Evolutionary conservation across 176 grass and related monocot species (phyloP), one percentile per base, ranked within the genome.

Genomic region (Bothriochloa decipiens): DNA sequence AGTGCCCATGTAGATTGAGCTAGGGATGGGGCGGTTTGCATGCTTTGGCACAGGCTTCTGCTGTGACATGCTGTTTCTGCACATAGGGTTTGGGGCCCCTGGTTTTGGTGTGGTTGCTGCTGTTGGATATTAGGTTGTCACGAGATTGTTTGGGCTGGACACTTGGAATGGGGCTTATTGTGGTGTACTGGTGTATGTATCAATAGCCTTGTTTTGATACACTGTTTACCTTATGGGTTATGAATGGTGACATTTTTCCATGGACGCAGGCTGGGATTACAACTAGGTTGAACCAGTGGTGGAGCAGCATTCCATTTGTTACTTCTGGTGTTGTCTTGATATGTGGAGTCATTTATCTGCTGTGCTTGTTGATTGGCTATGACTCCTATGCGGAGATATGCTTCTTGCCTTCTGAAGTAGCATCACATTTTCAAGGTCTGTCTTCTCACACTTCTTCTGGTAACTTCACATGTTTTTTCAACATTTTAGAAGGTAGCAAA

Each of bases 361-460:
- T 67, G 5, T 98, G 96, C 87, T 86, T 98, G 81, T 86, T 98
- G 81, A 74, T 89, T 87, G 96, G 96, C 50, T 98, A 98, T 87
- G 96, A 95, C 88, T 90, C 96, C 74, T 98, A 90, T 15, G 37
- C 2, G 7, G 83, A 95, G 83, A 93, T 95, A 81, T 98, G 96
- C 89, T 98, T 98, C 93, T 92, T 90, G 77, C 96, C 96, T 83
- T 92, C 89, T 79, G 80, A 37, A 72, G 87, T 93, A 27, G 80
- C 81, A 65, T 95, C 92, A 39, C 93, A 15, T 62, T 95, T 98
- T 87, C 96, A 98, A 98, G 96, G 96, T 98, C 70, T 85, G 53
- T 65, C 52, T 52, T 42, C 52, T 75, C 37, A 72, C 36, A 5
- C 50, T 69, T 23, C 18, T 52, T 67, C 9, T 22, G 2, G 3